A percentile compares a stretch with the other conserved stretches of the same genome.
phyloP scores from a whole-genome alignment of 371 early-diverging fungal genomes.

The Amoeboaphelidium protococcarum region DNA sequence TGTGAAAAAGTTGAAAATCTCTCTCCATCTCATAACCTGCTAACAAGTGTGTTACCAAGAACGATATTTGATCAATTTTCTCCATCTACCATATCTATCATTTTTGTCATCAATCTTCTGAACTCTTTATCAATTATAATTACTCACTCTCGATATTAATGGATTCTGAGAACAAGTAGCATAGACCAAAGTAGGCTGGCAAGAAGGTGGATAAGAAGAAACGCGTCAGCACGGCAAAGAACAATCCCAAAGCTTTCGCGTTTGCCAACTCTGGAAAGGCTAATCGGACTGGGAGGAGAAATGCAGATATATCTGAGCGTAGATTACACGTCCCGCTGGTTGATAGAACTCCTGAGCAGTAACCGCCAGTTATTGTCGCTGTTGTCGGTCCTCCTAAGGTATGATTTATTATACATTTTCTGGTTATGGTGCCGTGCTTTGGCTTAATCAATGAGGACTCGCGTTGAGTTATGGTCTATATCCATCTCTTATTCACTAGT shows the following conservation, averaged over 20 bases:
- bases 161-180: conserved; percentile 11
- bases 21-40: too few relatives aligned
- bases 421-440: not conserved
- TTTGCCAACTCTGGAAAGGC: conserved; percentile 38
- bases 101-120: too few relatives aligned
- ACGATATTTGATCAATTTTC: too few relatives aligned
- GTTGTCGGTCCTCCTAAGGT: conserved; percentile 88
- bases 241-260: conserved; percentile 75
- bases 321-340: conserved; percentile 82
- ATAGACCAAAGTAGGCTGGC: conserved; percentile 52
- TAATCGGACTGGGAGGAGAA: conserved; percentile 48
- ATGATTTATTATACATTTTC: conserved; percentile 9
- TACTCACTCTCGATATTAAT: not conserved
- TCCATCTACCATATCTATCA: too few relatives aligned
- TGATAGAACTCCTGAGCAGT: conserved; percentile 68
- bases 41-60: too few relatives aligned
- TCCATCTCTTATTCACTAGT: too few relatives aligned
- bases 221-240: conserved; percentile 42
- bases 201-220: conserved; percentile 51
- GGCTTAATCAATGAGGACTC: too few relatives aligned
- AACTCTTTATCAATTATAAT: too few relatives aligned
- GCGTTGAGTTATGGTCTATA: too few relatives aligned
- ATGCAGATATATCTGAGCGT: conserved; percentile 59
- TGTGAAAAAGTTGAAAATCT: too few relatives aligned
- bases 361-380: conserved; percentile 76